These are phyloP conservation scores for Fusarium poae DNA, from an alignment of 2,329 filamentous ascomycete species.

Conservation along the genomic window DNA sequence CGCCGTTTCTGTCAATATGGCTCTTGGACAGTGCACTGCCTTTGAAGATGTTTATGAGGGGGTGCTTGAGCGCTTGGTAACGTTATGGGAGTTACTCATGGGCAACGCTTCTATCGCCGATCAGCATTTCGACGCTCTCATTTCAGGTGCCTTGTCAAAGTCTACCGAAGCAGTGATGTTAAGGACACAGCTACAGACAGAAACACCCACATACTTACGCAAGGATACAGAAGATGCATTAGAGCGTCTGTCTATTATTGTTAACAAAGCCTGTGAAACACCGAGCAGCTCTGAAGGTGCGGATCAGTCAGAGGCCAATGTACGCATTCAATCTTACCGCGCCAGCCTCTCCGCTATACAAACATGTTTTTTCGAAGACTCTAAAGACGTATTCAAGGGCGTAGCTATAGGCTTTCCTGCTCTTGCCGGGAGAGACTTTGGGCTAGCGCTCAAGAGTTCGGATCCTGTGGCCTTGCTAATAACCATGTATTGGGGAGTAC, in stretches of 20 bases:
- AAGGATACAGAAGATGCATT: slow-evolving; percentile 28
- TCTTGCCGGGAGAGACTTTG: slow-evolving; percentile 51
- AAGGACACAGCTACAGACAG: slow-evolving; percentile 20
- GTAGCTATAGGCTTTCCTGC: slow-evolving; percentile 52
- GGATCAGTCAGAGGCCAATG: slow-evolving; percentile 3
- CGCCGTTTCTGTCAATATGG: slow-evolving; percentile 44
- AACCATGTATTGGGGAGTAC: slow-evolving; percentile 55
- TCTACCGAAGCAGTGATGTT: slow-evolving; percentile 32
- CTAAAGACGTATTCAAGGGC: slow-evolving; percentile 49
- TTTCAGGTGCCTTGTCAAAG: slow-evolving; percentile 33
- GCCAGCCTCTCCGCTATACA: slow-evolving; percentile 51
- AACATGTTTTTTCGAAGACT: slow-evolving; percentile 54
- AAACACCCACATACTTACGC: slow-evolving; percentile 4
- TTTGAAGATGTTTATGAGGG: slow-evolving; percentile 30
- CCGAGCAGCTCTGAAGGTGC: background rate
- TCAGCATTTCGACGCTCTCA: slow-evolving; percentile 35
- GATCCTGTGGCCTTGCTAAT: slow-evolving; percentile 56
- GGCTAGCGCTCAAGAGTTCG: slow-evolving; percentile 46
- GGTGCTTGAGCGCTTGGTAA: slow-evolving; percentile 35
- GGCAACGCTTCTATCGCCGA: slow-evolving; percentile 38
- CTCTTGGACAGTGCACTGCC: slow-evolving; percentile 39
- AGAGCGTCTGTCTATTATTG: slow-evolving; percentile 8
- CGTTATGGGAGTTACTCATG: slow-evolving; percentile 42
- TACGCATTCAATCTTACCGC: slow-evolving; percentile 25
- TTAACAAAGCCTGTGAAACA: slow-evolving; percentile 32